Base-by-base conservation (phyloP, 2,329 filamentous ascomycete genomes). In the Apiospora kogelbergensis region DNA sequence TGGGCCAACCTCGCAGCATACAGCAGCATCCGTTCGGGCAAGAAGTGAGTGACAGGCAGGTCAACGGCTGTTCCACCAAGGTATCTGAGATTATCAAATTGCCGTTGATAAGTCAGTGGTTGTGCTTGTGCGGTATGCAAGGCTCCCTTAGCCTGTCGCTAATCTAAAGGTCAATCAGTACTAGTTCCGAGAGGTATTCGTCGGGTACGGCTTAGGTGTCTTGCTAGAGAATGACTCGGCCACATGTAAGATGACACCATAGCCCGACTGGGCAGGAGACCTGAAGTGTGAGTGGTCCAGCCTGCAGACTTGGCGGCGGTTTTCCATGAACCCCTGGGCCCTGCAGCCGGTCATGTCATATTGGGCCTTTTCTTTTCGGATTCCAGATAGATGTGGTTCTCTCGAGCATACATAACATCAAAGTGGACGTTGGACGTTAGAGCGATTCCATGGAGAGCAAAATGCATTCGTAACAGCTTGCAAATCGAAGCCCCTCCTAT, bases 101-200 rank as follows among this genome's bases (percentile, higher is more conserved):
- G 63, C 63, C 41, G 63, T 40, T 65, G 63, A 26, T 44, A 44
- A 44, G 17, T 65, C n/a, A 20, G 37, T 42, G 63, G 30, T 30
- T 65, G 24, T 42, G n/a, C n/a, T 17, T 13, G 60, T 41, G 10
- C 40, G 40, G 33, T 20, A 65, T 65, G 63, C 63, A 65, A 65
- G 63, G 63, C 37, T 65, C 63, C 37, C 13, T 17, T 65, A 65
- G 63, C 40, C 6, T n/a, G 37, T 65, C 63, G 63, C 63, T 65
- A 65, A 65, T 65, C 63, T 65, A n/a, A 24, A 22, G 37, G 37
- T 65, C 53, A 60, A 60, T 60, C 24, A 46, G 44, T 53, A 33
- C 42, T 37, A 37, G 65, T 53, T 53, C 65, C 65, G 65, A 66
- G n/a, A 66, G 37, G 65, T 66, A 66, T 66, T 66, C 65, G 65